Evolutionary conservation across 164 flowering plant species (phyloP).

Genomic region (Sedum album): DNA sequence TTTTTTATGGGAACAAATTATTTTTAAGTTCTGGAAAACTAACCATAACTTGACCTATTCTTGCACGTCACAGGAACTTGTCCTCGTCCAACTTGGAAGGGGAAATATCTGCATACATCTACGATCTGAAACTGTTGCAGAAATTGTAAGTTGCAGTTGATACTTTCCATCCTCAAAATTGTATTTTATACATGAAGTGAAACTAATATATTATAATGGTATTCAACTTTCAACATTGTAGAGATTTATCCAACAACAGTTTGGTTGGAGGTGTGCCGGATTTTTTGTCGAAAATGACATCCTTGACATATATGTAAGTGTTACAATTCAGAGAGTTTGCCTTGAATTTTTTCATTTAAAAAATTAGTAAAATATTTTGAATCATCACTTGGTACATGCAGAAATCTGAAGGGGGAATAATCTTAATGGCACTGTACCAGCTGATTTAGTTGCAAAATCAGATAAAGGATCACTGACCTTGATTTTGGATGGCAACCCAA

Average conservation of each 20-base stretch:
- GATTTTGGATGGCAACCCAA: constrained; percentile 12
- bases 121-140: constrained; percentile 14
- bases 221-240: constrained; percentile 10
- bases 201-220: background rate
- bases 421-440: constrained; percentile 28
- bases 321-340: background rate
- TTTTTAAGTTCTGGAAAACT: no score
- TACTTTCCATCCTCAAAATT: background rate
- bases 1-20: background rate
- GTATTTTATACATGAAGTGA: background rate
- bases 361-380: background rate
- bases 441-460: constrained; percentile 19
- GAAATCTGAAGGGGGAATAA: constrained; percentile 34
- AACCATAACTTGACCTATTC: background rate
- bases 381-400: constrained; percentile 7
- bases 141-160: constrained; percentile 14
- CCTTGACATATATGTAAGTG: constrained; percentile 19
- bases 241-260: constrained; percentile 34
- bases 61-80: constrained; percentile 19
- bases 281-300: constrained; percentile 11
- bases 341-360: background rate
- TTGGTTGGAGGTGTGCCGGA: constrained; percentile 20
- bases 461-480: constrained; percentile 16
- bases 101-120: constrained; percentile 14
- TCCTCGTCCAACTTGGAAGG: constrained; percentile 25